phyloP scores from a whole-genome alignment of 169 alveolate genomes.

The Eimeria acervulina region DNA sequence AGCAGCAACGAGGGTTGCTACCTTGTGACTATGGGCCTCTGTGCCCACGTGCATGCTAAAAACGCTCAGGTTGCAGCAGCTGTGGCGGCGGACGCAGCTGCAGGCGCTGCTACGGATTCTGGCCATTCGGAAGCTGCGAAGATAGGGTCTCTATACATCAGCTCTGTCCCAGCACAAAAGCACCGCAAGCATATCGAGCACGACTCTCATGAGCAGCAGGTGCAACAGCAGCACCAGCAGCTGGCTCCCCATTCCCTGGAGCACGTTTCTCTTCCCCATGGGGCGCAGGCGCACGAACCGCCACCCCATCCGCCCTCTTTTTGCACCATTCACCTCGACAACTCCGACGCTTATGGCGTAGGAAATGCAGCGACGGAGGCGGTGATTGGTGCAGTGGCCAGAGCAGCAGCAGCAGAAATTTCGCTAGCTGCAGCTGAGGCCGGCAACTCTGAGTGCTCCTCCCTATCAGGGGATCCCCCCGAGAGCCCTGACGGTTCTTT shows the following conservation, averaged over 20 bases:
- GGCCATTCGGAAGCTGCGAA: conserved; percentile 10
- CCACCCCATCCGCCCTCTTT: conserved; percentile 16
- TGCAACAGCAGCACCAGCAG: conserved; percentile 19
- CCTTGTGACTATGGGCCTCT: conserved; percentile 62
- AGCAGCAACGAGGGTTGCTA: conserved; percentile 31
- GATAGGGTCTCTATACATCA: conserved; percentile 45
- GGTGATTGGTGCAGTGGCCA: conserved; percentile 41
- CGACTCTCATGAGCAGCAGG: conserved; percentile 20
- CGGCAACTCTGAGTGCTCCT: not conserved
- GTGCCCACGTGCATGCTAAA: conserved; percentile 65
- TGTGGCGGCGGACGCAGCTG: conserved; percentile 62
- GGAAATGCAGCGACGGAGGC: conserved; percentile 62
- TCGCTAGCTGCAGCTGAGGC: conserved; percentile 46
- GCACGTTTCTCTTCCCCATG: not conserved
- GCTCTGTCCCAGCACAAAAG: conserved; percentile 43
- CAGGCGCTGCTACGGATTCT: conserved; percentile 53
- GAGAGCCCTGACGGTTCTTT: not conserved
- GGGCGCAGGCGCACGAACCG: not conserved
- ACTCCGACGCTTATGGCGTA: not conserved
- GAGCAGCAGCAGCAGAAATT: conserved; percentile 72
- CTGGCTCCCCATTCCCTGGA: not conserved
- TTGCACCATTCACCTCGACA: conserved; percentile 48
- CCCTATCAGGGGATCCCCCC: conserved; percentile 8
- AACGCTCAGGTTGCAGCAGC: conserved; percentile 70
- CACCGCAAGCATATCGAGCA: not conserved